Evolutionary conservation across 2,329 filamentous ascomycete species (phyloP).

Genomic region (Pleoardoris graminearum): DNA sequence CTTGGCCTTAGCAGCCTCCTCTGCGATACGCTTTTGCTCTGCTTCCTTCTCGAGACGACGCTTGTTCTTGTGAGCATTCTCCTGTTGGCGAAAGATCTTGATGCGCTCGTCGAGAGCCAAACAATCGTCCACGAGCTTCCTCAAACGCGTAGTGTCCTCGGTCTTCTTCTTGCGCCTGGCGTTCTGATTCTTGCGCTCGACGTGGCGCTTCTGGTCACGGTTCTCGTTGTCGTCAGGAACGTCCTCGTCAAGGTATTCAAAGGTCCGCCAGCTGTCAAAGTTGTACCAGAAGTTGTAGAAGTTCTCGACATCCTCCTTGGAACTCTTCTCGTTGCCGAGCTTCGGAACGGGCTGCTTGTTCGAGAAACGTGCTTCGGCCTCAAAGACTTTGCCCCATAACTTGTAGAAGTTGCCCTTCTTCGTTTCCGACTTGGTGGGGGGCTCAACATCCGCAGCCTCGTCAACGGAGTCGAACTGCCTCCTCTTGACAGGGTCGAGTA

Average conservation of each 20-base stretch:
- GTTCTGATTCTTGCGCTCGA: slow-evolving; percentile 98
- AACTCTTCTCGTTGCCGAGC: slow-evolving; percentile 81
- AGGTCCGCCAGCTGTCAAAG: slow-evolving; percentile 96
- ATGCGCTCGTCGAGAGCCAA: slow-evolving; percentile 89
- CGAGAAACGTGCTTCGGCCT: slow-evolving; percentile 90
- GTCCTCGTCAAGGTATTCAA: slow-evolving; percentile 98
- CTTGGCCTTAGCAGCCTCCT: slow-evolving; percentile 83
- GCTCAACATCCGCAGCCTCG: slow-evolving; percentile 87
- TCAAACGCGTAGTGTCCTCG: slow-evolving; percentile 89
- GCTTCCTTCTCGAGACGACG: slow-evolving; percentile 89
- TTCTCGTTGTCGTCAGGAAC: slow-evolving; percentile 98
- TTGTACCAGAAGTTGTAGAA: slow-evolving; percentile 99
- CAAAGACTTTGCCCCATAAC: slow-evolving; percentile 88
- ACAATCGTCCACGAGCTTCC: slow-evolving; percentile 85
- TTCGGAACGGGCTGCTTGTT: slow-evolving; percentile 84
- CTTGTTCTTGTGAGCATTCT: slow-evolving; percentile 94
- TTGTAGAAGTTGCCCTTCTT: slow-evolving; percentile 93
- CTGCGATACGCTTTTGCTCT: slow-evolving; percentile 81
- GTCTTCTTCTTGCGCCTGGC: slow-evolving; percentile 99
- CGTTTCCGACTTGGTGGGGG: slow-evolving; percentile 87
- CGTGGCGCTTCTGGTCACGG: slow-evolving; percentile 97
- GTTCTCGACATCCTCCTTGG: slow-evolving; percentile 84
- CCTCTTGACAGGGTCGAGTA: slow-evolving; percentile 88
- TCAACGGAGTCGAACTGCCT: slow-evolving; percentile 97
- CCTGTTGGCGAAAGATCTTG: slow-evolving; percentile 93